Evolutionary conservation across 2,329 filamentous ascomycete genomes (phyloP), one percentile per base, ranked within the genome.

Genomic region (Sarocladium oryzae): DNA sequence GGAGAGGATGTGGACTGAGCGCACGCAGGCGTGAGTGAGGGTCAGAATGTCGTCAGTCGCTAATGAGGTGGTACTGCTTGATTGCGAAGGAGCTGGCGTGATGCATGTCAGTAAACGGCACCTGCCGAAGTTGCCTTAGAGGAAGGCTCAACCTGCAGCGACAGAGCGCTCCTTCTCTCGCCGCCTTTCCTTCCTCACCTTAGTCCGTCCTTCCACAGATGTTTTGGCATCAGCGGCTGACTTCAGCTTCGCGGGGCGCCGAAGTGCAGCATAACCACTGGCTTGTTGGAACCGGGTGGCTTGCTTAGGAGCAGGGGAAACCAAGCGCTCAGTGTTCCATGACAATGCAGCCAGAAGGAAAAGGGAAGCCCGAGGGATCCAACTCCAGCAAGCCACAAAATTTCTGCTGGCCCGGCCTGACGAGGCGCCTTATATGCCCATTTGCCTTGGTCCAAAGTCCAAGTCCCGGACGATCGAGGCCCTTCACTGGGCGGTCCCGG

Each of bases 391-490:
- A 30, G 28, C 28, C 28, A 30, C 28, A 13, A 7, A 16, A 7
- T 30, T 30, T 30, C 28, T 30, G 7, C 13, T 30, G 28, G 28
- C 28, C 7, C 13, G 28, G 28, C 28, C 28, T 13, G 28, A 30
- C 28, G 24, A 48, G 24, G 28, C 28, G n/a, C 43, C 26, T 16
- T 33, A 33, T 32, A 48, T 48, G 21, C 23, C 43, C 43, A 6
- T 33, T 20, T 48, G 28, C 24, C 28, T 48, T 32, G 43, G 26
- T 30, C 16, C 24, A 20, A 15, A 13, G n/a, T 6, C 13, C 43
- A 48, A 48, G 43, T 48, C 43, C 43, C 43, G 43, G 43, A 23
- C 43, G 43, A 48, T 48, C 43, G 26, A 48, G 43, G 26, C 43
- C 43, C 26, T 48, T 16, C 5, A 5, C 26, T 10, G 43, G 43